These are phyloP conservation scores for Knoxia roxburghii DNA, from an alignment of 257 asterid genomes.

Conservation along the genomic window DNA sequence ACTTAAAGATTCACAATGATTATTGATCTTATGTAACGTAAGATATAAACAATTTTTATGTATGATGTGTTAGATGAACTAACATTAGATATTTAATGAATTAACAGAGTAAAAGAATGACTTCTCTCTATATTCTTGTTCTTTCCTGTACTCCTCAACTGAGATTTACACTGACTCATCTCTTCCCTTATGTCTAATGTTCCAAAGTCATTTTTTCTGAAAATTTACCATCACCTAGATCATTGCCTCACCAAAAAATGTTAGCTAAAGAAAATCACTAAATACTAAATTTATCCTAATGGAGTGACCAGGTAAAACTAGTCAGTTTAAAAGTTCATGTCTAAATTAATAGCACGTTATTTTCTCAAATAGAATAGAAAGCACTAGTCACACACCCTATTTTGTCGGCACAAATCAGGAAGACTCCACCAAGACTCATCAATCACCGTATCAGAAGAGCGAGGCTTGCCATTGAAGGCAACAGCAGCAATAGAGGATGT, in stretches of 20 bases:
- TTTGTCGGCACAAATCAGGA: conserved; percentile 48
- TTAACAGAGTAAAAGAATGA: not conserved
- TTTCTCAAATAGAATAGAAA: not conserved
- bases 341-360: not conserved
- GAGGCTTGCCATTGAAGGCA: conserved; percentile 50
- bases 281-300: not conserved
- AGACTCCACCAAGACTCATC: conserved; percentile 76
- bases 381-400: conserved; percentile 29
- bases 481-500: conserved; percentile 79
- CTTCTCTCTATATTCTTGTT: not conserved
- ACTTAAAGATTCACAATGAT: no score
- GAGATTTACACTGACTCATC: not conserved
- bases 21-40: not conserved
- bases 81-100: not conserved
- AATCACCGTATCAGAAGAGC: conserved; percentile 59
- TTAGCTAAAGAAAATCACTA: not conserved
- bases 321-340: not conserved
- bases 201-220: not conserved
- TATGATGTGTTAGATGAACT: not conserved
- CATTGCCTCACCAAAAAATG: not conserved
- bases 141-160: no score
- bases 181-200: not conserved
- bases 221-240: no score
- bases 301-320: not conserved
- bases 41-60: not conserved